Conservation (phyloP, 371 early-diverging fungal genomes). For the Circinella umbellata region DNA sequence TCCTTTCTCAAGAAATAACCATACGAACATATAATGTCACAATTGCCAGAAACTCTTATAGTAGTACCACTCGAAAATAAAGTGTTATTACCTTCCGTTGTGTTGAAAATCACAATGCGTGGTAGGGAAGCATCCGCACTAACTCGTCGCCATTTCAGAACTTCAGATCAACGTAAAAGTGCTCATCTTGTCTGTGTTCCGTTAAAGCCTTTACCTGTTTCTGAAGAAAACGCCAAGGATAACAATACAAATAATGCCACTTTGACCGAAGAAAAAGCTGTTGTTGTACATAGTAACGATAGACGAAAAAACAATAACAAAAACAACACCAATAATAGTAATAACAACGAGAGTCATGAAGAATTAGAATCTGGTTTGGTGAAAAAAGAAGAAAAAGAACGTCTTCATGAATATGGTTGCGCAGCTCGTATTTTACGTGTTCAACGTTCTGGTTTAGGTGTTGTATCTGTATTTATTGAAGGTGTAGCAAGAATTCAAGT, state of each 20-base stretch:
- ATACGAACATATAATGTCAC: neutral
- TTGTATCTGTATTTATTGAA: conserved; percentile 44
- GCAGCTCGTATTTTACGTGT: conserved; percentile 46
- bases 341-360: neutral
- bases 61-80: conserved; percentile 41
- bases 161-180: neutral
- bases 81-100: conserved; percentile 39
- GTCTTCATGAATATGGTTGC: conserved; percentile 38
- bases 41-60: conserved; percentile 23
- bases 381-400: conserved; percentile 19
- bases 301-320: no score
- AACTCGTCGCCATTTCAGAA: conserved; percentile 28
- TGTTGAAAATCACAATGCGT: conserved; percentile 33
- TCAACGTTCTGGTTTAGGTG: conserved; percentile 41
- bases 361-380: conserved; percentile 16
- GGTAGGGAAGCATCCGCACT: conserved; percentile 42
- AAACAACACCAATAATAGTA: neutral
- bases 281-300: neutral
- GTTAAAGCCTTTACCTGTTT: neutral
- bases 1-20: neutral
- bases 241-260: no score
- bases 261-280: neutral
- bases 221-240: no score
- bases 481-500: conserved; percentile 43
- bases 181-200: conserved; percentile 40